phyloP scores from a whole-genome alignment of 768 basidiomycete genomes.

The Lactarius sp. region DNA sequence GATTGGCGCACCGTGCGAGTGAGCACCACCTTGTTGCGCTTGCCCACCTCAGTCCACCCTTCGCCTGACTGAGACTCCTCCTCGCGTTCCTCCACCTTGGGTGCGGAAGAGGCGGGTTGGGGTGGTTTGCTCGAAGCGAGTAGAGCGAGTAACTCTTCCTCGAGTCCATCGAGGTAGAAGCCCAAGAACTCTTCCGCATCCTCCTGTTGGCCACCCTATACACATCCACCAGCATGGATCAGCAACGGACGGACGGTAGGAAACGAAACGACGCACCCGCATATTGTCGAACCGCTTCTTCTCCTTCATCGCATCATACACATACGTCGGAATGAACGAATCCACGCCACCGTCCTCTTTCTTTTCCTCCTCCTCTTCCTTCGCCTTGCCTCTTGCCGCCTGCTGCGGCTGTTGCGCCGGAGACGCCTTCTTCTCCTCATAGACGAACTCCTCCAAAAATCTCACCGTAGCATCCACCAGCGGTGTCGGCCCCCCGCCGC shows the following conservation, averaged over 20 bases:
- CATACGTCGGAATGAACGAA: conserved; percentile 77
- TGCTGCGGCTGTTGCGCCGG: conserved; percentile 21
- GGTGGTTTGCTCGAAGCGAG: conserved; percentile 47
- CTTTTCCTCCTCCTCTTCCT: conserved; percentile 38
- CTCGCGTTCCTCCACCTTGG: conserved; percentile 42
- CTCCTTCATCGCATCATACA: conserved; percentile 91
- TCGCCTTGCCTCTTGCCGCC: conserved; percentile 33
- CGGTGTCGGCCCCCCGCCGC: conserved; percentile 37
- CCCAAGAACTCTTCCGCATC: conserved; percentile 99
- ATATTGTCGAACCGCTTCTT: conserved; percentile 92
- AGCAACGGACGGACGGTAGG: not conserved
- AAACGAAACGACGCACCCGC: conserved; percentile 51
- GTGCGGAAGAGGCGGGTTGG: conserved; percentile 30
- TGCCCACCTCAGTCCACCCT: conserved; percentile 93
- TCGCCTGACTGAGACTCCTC: conserved; percentile 47
- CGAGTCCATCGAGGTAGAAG: conserved; percentile 90
- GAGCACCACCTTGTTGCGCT: conserved; percentile 71
- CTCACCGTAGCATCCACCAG: conserved; percentile 63
- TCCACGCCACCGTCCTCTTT: conserved; percentile 51
- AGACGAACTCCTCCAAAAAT: conserved; percentile 74
- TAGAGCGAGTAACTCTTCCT: conserved; percentile 83
- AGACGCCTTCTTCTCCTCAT: conserved; percentile 31
- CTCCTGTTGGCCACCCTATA: conserved; percentile 86
- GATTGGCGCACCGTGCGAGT: conserved; percentile 65
- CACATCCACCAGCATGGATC: conserved; percentile 9